Conservation (phyloP, 2,329 filamentous ascomycete genomes). For the Gaeumannomyces sp. region DNA sequence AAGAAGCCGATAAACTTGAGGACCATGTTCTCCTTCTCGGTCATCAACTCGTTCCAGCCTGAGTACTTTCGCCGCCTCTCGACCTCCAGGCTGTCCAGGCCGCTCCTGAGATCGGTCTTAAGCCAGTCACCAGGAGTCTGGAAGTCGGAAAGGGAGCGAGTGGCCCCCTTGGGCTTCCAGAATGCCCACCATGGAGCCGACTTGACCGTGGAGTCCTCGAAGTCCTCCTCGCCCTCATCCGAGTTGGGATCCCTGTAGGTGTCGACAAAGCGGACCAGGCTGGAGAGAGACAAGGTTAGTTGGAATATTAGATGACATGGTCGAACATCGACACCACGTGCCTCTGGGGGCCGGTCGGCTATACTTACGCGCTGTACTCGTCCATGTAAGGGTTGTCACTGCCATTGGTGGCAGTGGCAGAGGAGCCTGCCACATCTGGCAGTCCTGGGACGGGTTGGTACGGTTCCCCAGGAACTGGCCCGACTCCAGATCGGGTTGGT, state of each 20-base stretch:
- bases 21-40: slow-evolving; percentile 71
- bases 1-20: slow-evolving; percentile 71
- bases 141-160: slow-evolving; percentile 25
- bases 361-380: slow-evolving; percentile 27
- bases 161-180: slow-evolving; percentile 24
- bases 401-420: slow-evolving; percentile 17
- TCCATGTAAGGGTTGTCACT: slow-evolving; percentile 27
- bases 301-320: not conserved
- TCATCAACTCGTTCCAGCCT: slow-evolving; percentile 66
- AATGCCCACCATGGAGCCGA: slow-evolving; percentile 31
- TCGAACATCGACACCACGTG: not conserved
- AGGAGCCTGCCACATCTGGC: slow-evolving; percentile 1
- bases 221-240: slow-evolving; percentile 22
- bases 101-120: slow-evolving; percentile 59
- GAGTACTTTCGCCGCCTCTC: slow-evolving; percentile 58
- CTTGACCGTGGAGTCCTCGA: slow-evolving; percentile 17
- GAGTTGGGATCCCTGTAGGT: slow-evolving; percentile 30
- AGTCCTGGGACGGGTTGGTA: slow-evolving; percentile 19
- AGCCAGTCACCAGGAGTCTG: slow-evolving; percentile 45
- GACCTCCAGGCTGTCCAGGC: slow-evolving; percentile 53
- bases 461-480: slow-evolving; percentile 24
- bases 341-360: not conserved
- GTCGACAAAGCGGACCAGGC: slow-evolving; percentile 28
- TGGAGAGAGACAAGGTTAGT: slow-evolving; percentile 4
- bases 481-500: slow-evolving; percentile 23